Conservation (phyloP, 192 early-diverging fungal genomes). For the Podila minutissima region DNA sequence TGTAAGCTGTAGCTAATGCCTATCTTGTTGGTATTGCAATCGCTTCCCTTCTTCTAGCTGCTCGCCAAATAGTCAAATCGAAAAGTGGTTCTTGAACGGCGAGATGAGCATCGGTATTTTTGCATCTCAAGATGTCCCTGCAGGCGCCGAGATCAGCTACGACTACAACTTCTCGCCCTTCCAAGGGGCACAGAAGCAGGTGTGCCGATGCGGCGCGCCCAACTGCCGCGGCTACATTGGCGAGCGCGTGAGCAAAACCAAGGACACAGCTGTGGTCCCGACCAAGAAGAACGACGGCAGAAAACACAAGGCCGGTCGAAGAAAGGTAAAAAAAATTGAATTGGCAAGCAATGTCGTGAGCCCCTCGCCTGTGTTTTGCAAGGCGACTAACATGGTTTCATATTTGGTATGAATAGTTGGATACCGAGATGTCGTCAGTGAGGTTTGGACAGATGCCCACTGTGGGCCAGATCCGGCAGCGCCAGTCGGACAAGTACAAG, state of each 20-base stretch:
- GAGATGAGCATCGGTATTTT: slow-evolving; percentile 84
- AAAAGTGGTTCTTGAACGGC: slow-evolving; percentile 85
- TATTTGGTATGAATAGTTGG: no score
- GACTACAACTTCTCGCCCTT: slow-evolving; percentile 85
- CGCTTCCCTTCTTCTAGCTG: slow-evolving; percentile 54
- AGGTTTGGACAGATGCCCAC: background rate
- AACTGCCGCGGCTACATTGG: slow-evolving; percentile 77
- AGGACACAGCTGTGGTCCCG: no score
- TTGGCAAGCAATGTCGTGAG: no score
- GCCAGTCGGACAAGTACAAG: slow-evolving; percentile 7
- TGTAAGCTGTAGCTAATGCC: no score
- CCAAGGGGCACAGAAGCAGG: slow-evolving; percentile 66
- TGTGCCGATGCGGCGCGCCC: slow-evolving; percentile 72
- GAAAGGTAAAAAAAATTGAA: no score
- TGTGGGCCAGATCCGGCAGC: background rate
- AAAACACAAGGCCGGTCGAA: no score
- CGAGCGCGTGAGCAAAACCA: slow-evolving; percentile 23
- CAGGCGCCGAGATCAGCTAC: slow-evolving; percentile 78
- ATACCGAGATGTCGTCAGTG: no score
- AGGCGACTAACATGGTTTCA: no score
- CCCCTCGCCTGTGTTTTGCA: no score
- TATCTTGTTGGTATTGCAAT: background rate
- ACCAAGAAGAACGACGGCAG: no score
- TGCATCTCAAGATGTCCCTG: slow-evolving; percentile 71
- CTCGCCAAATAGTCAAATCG: slow-evolving; percentile 88